These are phyloP conservation scores for Stentor roeselii DNA, from an alignment of 73 alveolate genomes.

Conservation along the genomic window DNA sequence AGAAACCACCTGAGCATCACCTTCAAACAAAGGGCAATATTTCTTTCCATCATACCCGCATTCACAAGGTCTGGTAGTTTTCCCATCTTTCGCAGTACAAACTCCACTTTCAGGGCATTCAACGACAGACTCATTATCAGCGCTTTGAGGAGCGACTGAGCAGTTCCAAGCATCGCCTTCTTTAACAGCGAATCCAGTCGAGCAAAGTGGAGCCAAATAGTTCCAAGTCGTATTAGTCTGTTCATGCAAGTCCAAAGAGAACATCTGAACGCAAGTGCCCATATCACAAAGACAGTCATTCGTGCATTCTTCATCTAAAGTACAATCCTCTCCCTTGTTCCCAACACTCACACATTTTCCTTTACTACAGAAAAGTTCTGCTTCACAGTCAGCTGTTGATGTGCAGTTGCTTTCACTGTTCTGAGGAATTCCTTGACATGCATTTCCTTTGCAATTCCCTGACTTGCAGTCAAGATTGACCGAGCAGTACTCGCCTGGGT, in stretches of 20 bases:
- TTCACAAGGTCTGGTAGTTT: not conserved
- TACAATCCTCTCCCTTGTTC: not conserved
- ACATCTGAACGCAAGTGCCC: not conserved
- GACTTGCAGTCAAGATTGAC: not conserved
- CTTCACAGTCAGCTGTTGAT: not conserved
- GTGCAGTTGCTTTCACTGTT: not conserved
- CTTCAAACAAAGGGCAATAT: not conserved
- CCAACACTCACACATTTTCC: not conserved
- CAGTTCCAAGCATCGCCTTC: no score
- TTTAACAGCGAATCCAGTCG: not conserved
- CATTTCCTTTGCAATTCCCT: not conserved
- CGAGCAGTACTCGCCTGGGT: not conserved
- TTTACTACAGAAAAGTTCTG: not conserved
- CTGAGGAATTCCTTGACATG: not conserved
- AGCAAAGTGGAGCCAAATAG: not conserved
- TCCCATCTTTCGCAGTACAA: not conserved
- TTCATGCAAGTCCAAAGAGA: not conserved
- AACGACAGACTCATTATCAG: not conserved
- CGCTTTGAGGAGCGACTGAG: not conserved
- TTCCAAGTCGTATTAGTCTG: not conserved
- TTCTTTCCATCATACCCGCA: not conserved
- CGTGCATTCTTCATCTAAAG: not conserved
- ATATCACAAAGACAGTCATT: not conserved
- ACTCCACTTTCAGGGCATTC: not conserved
- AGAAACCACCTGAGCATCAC: not conserved